Evolutionary conservation across 495 filamentous ascomycete genomes (phyloP).

Genomic region (Penicillium atrosanguineum): DNA sequence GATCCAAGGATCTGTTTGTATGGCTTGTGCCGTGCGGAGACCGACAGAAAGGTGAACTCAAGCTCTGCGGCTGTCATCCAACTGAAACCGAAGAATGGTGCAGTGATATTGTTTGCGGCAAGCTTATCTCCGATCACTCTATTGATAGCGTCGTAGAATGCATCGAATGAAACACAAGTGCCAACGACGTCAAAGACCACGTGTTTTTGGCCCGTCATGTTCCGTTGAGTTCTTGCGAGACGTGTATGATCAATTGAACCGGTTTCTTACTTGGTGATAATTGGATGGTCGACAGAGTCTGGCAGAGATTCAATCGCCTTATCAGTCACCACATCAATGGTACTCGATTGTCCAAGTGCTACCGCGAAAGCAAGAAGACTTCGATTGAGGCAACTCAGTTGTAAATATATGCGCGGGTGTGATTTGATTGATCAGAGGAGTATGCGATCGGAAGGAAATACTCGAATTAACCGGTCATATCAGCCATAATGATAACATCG

Average conservation of each 20-base stretch:
- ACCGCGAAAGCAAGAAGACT: too few relatives aligned
- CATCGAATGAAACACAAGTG: slow-evolving; percentile 42
- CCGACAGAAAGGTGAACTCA: slow-evolving; percentile 41
- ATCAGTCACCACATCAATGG: not conserved
- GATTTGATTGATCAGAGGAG: not conserved
- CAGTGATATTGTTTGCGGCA: slow-evolving; percentile 27
- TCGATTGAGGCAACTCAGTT: not conserved
- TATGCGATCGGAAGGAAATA: not conserved
- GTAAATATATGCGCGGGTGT: not conserved
- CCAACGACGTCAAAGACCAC: slow-evolving; percentile 46
- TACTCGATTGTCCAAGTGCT: too few relatives aligned
- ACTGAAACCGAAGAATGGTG: slow-evolving; percentile 36
- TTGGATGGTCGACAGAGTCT: not conserved
- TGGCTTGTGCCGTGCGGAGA: slow-evolving; percentile 35
- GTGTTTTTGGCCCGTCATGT: slow-evolving; percentile 26
- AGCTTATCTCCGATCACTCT: slow-evolving; percentile 26
- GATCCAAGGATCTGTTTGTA: slow-evolving; percentile 33
- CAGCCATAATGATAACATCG: not conserved
- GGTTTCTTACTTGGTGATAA: not conserved
- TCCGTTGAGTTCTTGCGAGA: not conserved
- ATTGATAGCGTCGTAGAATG: slow-evolving; percentile 33
- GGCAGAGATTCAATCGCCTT: not conserved
- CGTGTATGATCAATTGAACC: not conserved
- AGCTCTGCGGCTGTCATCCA: slow-evolving; percentile 44
- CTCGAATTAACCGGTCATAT: not conserved